These are phyloP conservation scores for Digitaria exilis DNA, from an alignment of 202 grass and related monocot genomes.

Conservation along the genomic window DNA sequence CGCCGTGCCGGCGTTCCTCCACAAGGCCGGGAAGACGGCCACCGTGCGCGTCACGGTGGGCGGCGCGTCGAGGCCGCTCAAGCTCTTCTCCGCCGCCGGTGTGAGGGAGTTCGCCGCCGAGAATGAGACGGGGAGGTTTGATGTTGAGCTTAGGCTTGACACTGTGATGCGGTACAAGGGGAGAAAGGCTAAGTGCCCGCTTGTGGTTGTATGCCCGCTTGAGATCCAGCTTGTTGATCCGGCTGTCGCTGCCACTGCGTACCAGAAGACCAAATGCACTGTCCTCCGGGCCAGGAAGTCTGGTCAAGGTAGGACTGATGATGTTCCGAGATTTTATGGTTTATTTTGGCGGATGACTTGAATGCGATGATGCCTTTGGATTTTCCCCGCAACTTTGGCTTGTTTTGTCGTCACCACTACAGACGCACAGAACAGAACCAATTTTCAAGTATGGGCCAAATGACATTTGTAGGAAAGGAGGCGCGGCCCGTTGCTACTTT, in stretches of 20 bases:
- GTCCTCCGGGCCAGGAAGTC: conserved; percentile 57
- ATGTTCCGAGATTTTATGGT: no score
- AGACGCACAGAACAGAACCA: no score
- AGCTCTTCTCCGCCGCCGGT: neutral
- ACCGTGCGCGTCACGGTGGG: conserved; percentile 26
- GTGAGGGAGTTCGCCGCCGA: conserved; percentile 35
- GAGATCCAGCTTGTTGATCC: conserved; percentile 57
- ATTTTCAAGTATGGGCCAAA: no score
- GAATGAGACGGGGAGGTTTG: conserved; percentile 48
- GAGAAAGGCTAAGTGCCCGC: conserved; percentile 29
- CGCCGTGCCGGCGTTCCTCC: conserved; percentile 14
- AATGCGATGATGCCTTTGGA: no score
- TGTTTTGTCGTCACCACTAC: no score
- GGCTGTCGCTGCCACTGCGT: conserved; percentile 53
- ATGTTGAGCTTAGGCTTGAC: conserved; percentile 54
- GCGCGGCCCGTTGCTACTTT: no score
- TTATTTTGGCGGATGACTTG: no score
- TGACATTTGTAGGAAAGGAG: no score
- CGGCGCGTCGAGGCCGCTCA: conserved; percentile 31
- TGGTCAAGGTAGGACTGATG: conserved; percentile 35
- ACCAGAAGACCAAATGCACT: conserved; percentile 51
- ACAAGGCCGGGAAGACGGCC: conserved; percentile 34
- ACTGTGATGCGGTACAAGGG: conserved; percentile 52
- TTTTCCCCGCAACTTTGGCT: no score
- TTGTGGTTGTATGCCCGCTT: conserved; percentile 43